Evolutionary conservation across 257 asterid genomes (phyloP).

Genomic region (Paulownia fortunei): DNA sequence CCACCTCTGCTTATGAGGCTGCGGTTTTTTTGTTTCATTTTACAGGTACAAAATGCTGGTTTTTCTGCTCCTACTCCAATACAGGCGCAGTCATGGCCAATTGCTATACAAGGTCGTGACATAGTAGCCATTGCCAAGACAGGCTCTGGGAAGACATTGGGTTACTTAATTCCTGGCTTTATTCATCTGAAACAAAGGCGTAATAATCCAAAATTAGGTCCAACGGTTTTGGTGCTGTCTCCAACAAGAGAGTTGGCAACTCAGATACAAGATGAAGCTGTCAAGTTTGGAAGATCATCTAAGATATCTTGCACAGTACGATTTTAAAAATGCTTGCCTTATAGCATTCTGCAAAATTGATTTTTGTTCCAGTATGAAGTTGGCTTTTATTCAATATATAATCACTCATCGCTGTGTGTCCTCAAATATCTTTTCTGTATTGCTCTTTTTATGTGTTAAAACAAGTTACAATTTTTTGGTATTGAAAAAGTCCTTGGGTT

Average conservation of each 20-base stretch:
- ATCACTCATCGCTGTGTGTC: not conserved
- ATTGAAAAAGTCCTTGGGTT: not conserved
- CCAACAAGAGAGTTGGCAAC: slow-evolving; percentile 99
- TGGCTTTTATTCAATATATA: not conserved
- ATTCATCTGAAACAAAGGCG: slow-evolving; percentile 70
- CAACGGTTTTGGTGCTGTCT: slow-evolving; percentile 91
- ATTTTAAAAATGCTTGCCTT: slow-evolving; percentile 23
- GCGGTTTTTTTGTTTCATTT: slow-evolving; percentile 51
- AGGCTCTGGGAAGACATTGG: slow-evolving; percentile 97
- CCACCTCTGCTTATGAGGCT: slow-evolving; percentile 50
- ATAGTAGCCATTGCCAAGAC: slow-evolving; percentile 99
- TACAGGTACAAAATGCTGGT: slow-evolving; percentile 91
- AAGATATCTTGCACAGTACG: slow-evolving; percentile 90
- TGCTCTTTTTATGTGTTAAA: not conserved
- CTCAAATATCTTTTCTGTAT: not conserved
- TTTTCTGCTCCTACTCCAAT: slow-evolving; percentile 97
- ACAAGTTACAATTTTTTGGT: not conserved
- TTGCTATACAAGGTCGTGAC: slow-evolving; percentile 91
- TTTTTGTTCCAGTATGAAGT: not conserved
- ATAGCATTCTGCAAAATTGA: not conserved
- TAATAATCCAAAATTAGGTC: slow-evolving; percentile 81
- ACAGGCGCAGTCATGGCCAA: slow-evolving; percentile 99
- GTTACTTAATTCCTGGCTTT: slow-evolving; percentile 94
- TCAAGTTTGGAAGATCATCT: slow-evolving; percentile 87
- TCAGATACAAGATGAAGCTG: slow-evolving; percentile 97